Base-by-base conservation (phyloP, 2,329 filamentous ascomycete species). In the Cytospora leucostoma region DNA sequence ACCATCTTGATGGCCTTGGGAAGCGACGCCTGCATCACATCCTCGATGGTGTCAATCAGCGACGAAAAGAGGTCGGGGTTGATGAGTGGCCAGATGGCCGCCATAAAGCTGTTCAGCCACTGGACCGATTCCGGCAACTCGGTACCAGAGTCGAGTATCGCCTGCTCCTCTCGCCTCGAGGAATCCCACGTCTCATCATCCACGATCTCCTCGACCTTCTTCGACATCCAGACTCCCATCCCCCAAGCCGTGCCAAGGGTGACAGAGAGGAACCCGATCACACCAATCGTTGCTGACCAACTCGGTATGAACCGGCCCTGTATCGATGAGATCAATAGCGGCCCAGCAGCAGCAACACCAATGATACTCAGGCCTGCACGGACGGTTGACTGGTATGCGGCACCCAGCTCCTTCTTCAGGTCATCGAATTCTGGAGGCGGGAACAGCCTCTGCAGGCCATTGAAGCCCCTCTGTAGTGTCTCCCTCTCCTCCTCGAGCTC, bases 1-100 rank as follows among this genome's bases (percentile, higher is more conserved):
- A 92, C 87, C 89, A 91, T 91, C 55, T 89, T 84, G 37, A 92
- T 81, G 40, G 89, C 74, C 62, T 82, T 86, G 0, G 90, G 88
- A 19, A 92, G 76, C 10, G 87, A 90, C 2, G 89, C 89, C 75
- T 92, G 90, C 90, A 92, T 92, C 55, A 92, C 87, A 72, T 92
- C 90, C 74, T 92, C 90, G 4, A 93, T 81, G 34, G 85, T 89
- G 69, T 92, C 89, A 0, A 86, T 83, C 2, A 92, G 73, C 38
- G 84, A 86, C 1, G 84, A 81, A 69, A 92, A 92, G 1, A 93
- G 79, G 68, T 92, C 90, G 0, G 89, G 90, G 70, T 92, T 92
- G 70, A 92, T 82, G 35, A 93, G 79, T 0, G 88, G 88, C 90
- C 90, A 92, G 6, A 92, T 81, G 1, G 88, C 84, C 4, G 82